A percentile compares a stretch with the other conserved stretches of the same genome.
phyloP scores from a whole-genome alignment of 495 filamentous ascomycete species.

The Annulohypoxylon stygium region DNA sequence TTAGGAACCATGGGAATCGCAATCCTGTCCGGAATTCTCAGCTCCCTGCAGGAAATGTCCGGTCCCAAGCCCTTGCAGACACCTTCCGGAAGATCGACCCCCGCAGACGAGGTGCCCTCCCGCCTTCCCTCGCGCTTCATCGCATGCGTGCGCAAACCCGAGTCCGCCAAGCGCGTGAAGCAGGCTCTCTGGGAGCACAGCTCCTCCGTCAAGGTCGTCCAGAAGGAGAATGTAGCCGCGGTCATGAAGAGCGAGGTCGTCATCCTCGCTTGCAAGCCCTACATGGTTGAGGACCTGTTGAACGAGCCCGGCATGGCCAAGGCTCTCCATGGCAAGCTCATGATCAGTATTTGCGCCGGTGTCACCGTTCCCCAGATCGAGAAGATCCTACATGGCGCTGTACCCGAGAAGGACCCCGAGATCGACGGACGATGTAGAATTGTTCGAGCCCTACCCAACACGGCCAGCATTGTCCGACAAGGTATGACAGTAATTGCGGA shows the following conservation, averaged over 20 bases:
- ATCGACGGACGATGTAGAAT: constrained; percentile 65
- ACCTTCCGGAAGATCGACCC: constrained; percentile 63
- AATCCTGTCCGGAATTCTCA: constrained; percentile 83
- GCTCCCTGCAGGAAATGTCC: constrained; percentile 67
- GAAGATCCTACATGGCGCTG: constrained; percentile 65
- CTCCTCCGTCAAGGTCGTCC: constrained; percentile 59
- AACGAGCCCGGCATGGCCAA: constrained; percentile 72
- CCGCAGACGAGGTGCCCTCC: constrained; percentile 63
- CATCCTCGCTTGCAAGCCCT: constrained; percentile 82
- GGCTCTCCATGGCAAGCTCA: constrained; percentile 80
- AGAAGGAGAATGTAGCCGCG: constrained; percentile 70
- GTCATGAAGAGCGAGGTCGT: constrained; percentile 72
- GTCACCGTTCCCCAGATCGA: constrained; percentile 75
- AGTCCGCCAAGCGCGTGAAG: constrained; percentile 73
- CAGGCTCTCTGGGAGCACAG: constrained; percentile 66
- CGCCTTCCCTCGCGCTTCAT: constrained; percentile 79
- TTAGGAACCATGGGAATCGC: constrained; percentile 85
- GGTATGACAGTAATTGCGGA: constrained; percentile 84
- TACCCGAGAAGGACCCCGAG: constrained; percentile 52
- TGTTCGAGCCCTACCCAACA: constrained; percentile 86
- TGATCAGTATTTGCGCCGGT: constrained; percentile 90
- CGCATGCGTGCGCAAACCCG: constrained; percentile 75
- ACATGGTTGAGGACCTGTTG: constrained; percentile 75
- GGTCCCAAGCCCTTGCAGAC: constrained; percentile 54
- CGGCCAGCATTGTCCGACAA: constrained; percentile 75